Evolutionary conservation across 768 basidiomycete genomes (phyloP), one percentile per base, ranked within the genome.

Genomic region (Rhizopogon rudus): DNA sequence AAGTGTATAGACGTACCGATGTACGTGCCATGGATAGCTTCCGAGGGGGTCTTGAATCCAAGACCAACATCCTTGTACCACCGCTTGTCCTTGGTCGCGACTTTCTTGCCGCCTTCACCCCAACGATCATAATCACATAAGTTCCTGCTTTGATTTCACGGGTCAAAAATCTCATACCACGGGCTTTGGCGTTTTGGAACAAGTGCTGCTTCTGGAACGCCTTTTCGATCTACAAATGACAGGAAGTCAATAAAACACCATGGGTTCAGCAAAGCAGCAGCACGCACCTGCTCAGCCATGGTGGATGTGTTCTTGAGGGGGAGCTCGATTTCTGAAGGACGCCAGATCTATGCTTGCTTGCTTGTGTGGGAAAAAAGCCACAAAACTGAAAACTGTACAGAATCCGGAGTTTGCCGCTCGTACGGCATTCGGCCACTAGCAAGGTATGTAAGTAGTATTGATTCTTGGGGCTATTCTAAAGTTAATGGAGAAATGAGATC

Each of bases 61-160:
- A 98, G 79, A 66, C 95, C 95, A 67, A 97, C 90, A 76, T 98
- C 93, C 84, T 98, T 98, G 79, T 91, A 97, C 96, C 97, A 99
- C 72, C 97, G 81, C 83, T 88, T 97, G 62, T 93, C 89, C 82
- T 88, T 97, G 63, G 93, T 93, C 51, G 87, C 81, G 63, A 94
- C 80, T 81, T 96, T 96, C 82, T 93, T 93, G 64, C 87, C 86
- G 67, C 80, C 93, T 68, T 71, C 25, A 57, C 37, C 51, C 48
- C 52, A 54, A 28, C 16, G 28, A 41, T 22, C 31, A 42, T 25
- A n/a, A 44, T 53, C 35, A 50, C 58, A 58, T 64, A 53, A 57
- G 57, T 52, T 42, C 37, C 12, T 35, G 20, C 42, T 40, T 41
- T 16, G 54, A 46, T 56, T 28, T 57, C 31, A 54, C 54, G 29